These are phyloP conservation scores for Yarrowia sp. DNA, from an alignment of 805 yeast genomes.

Conservation along the genomic window DNA sequence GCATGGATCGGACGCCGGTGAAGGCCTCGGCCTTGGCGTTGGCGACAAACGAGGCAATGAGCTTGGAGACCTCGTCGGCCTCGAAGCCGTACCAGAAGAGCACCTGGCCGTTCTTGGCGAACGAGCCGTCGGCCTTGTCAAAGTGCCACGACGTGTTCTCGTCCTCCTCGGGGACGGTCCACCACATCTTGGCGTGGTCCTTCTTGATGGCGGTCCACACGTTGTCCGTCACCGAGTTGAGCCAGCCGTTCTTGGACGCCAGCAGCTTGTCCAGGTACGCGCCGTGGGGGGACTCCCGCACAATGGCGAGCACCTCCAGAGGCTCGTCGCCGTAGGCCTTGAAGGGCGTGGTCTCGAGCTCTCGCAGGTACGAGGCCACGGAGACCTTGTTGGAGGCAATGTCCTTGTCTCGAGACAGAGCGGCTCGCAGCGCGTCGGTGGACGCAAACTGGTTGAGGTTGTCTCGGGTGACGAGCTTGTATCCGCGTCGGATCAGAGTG, in stretches of 20 bases:
- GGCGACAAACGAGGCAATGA: conserved; percentile 54
- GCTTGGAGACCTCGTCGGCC: conserved; percentile 56
- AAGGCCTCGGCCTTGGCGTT: conserved; percentile 27
- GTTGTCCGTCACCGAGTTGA: conserved; percentile 94
- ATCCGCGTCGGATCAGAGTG: conserved; percentile 95
- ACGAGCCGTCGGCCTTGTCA: conserved; percentile 90
- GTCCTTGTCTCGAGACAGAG: conserved; percentile 73
- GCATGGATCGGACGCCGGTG: conserved; percentile 16
- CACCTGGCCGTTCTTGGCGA: conserved; percentile 81
- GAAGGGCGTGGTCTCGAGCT: conserved; percentile 60
- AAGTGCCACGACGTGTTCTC: conserved; percentile 90
- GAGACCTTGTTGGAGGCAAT: conserved; percentile 66
- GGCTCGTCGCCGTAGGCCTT: conserved; percentile 94
- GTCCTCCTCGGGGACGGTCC: conserved; percentile 90
- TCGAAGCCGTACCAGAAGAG: conserved; percentile 93
- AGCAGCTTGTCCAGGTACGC: conserved; percentile 78
- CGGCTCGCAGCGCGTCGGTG: conserved; percentile 66
- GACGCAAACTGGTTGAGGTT: conserved; percentile 61
- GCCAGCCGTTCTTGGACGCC: conserved; percentile 90
- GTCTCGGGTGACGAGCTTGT: conserved; percentile 67
- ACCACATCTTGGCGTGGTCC: conserved; percentile 71
- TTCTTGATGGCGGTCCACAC: conserved; percentile 78
- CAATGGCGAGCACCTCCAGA: conserved; percentile 87
- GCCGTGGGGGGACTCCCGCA: conserved; percentile 47
- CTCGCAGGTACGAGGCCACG: conserved; percentile 77